Conservation (phyloP, 176 grass and related monocot species). For the Triticum aestivum region DNA sequence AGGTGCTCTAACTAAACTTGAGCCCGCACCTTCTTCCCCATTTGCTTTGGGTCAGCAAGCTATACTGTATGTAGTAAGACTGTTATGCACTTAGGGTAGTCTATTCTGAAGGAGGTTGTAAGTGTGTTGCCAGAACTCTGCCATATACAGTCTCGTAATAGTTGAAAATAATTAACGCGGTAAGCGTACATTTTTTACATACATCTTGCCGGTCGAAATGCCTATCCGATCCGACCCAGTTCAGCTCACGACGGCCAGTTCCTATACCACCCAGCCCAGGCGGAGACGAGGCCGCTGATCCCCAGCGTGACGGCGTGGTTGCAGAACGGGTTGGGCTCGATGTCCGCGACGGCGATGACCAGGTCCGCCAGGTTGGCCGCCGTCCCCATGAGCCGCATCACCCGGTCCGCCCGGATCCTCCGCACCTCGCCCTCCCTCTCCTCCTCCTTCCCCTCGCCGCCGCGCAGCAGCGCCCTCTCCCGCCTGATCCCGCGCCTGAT, state of each 20-base stretch:
- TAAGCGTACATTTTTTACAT: background rate
- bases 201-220: background rate
- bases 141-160: too few relatives aligned
- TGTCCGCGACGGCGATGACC: slow-evolving; percentile 65
- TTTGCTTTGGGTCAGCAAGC: background rate
- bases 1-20: background rate
- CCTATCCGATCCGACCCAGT: background rate
- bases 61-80: background rate
- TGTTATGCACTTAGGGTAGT: background rate
- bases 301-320: slow-evolving; percentile 78
- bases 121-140: too few relatives aligned
- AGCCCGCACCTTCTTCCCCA: background rate
- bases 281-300: slow-evolving; percentile 89
- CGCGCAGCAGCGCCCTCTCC: slow-evolving; percentile 43
- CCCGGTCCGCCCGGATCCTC: slow-evolving; percentile 60
- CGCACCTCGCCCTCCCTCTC: slow-evolving; percentile 36
- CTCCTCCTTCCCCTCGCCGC: background rate
- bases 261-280: slow-evolving; percentile 96
- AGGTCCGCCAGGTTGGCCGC: slow-evolving; percentile 81
- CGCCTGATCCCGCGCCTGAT: slow-evolving; percentile 63
- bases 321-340: slow-evolving; percentile 94
- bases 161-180: background rate
- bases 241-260: slow-evolving; percentile 72
- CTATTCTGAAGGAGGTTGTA: background rate
- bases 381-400: slow-evolving; percentile 94